phyloP scores from a whole-genome alignment of 768 basidiomycete species.

The Leccinum subtestaceum region DNA sequence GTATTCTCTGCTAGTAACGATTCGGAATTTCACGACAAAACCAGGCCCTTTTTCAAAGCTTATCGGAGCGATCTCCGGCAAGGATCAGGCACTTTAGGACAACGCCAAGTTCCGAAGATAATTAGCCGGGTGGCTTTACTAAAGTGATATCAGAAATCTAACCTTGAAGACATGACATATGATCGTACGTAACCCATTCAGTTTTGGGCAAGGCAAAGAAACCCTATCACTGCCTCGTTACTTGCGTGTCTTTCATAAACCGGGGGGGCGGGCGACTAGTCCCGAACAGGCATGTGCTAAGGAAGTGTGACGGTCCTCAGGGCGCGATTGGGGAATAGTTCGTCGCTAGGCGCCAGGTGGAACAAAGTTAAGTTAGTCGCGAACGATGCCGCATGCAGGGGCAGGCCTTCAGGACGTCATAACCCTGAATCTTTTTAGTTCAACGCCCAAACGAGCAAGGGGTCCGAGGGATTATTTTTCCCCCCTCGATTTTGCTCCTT shows the following conservation, averaged over 20 bases:
- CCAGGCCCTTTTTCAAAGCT: conserved; percentile 15
- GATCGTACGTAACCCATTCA: conserved; percentile 22
- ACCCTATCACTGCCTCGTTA: conserved; percentile 22
- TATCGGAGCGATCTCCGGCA: conserved; percentile 29
- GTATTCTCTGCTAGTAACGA: not conserved
- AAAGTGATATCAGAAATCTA: conserved; percentile 23
- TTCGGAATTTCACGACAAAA: not conserved
- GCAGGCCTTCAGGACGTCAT: conserved; percentile 22
- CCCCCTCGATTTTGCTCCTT: not conserved
- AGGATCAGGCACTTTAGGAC: conserved; percentile 22
- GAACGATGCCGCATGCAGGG: not conserved
- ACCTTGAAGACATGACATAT: conserved; percentile 24
- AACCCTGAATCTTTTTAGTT: conserved; percentile 20
- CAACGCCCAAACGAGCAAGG: conserved; percentile 10
- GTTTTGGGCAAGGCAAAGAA: conserved; percentile 11
- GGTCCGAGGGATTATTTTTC: conserved; percentile 5
- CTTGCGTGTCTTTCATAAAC: conserved; percentile 4
- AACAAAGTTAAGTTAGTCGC: conserved; percentile 28
- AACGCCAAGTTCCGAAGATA: conserved; percentile 10
- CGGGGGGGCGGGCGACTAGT: not conserved
- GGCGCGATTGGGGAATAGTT: conserved; percentile 6
- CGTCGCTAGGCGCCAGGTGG: not conserved
- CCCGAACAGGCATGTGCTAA: conserved; percentile 20
- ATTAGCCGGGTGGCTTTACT: conserved; percentile 16
- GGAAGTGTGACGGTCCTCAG: conserved; percentile 11